phyloP scores from a whole-genome alignment of 139 green algal genomes.

The Chlorella sp. region DNA sequence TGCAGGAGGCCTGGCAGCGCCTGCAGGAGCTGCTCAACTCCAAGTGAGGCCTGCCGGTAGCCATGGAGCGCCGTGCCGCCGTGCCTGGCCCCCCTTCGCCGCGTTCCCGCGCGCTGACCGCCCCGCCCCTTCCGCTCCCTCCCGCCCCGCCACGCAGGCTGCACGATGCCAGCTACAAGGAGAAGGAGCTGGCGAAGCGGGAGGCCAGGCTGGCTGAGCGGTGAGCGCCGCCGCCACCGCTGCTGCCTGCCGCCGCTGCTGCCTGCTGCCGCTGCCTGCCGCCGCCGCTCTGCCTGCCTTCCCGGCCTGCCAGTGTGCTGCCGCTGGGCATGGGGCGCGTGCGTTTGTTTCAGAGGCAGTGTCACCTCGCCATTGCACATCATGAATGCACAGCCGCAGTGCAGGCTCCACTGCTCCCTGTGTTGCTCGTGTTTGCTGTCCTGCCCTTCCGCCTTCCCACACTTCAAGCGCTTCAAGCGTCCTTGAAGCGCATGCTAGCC shows the following conservation, averaged over 20 bases:
- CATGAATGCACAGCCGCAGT: too few species aligned
- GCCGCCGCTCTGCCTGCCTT: too few species aligned
- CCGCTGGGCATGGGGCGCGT: too few species aligned
- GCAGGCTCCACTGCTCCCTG: background rate
- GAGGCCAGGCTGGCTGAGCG: constrained; percentile 1
- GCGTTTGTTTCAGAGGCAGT: too few species aligned
- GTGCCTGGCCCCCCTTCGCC: background rate
- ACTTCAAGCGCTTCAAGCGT: too few species aligned
- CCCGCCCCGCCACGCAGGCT: background rate
- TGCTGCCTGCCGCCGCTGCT: background rate
- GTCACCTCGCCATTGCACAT: too few species aligned
- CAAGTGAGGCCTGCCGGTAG: background rate
- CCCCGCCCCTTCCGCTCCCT: background rate
- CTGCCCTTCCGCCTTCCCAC: background rate
- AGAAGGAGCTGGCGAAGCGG: background rate
- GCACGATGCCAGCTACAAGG: background rate
- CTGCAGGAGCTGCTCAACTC: background rate
- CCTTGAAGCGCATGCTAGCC: too few species aligned
- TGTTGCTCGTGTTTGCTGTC: background rate
- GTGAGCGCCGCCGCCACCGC: constrained; percentile 10
- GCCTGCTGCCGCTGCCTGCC: background rate
- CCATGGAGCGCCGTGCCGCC: background rate
- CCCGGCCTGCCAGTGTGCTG: too few species aligned
- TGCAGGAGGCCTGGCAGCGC: background rate
- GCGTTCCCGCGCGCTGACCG: background rate